Evolutionary conservation across 78 protist genomes (phyloP).

Genomic region (Planoprotostelium fungivorum): DNA sequence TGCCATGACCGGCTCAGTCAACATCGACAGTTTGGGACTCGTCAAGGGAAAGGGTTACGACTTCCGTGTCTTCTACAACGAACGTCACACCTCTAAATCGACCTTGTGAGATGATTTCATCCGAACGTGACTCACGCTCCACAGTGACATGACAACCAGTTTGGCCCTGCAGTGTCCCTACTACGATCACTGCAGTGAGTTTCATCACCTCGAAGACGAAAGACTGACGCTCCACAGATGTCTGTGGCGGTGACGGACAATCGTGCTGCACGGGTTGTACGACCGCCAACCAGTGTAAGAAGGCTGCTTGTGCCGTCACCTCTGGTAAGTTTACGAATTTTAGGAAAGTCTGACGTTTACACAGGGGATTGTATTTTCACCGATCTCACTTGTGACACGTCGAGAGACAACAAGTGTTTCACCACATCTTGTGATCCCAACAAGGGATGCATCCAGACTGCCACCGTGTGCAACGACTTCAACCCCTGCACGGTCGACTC

Average conservation of each 20-base stretch:
- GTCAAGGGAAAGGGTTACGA: background rate
- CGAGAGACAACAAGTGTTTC: background rate
- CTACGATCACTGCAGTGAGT: background rate
- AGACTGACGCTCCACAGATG: too few relatives aligned
- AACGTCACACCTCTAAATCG: conserved; percentile 20
- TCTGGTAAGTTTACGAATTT: too few relatives aligned
- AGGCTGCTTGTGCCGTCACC: too few relatives aligned
- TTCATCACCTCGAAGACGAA: too few relatives aligned
- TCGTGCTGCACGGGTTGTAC: too few relatives aligned
- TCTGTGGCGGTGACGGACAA: too few relatives aligned
- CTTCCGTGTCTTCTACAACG: conserved; percentile 26
- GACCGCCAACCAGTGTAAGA: too few relatives aligned
- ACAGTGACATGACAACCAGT: background rate
- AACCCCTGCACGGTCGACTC: background rate
- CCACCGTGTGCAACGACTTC: background rate
- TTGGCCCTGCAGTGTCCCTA: background rate
- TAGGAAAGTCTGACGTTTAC: too few relatives aligned
- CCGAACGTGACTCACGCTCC: background rate
- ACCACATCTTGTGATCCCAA: background rate
- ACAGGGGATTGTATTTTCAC: too few relatives aligned
- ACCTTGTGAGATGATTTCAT: background rate
- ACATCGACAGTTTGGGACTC: conserved; percentile 5
- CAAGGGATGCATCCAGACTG: background rate
- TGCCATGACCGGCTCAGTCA: background rate
- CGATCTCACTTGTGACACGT: background rate